These are phyloP conservation scores for Ceratobasidium sp. DNA, from an alignment of 1,284 basidiomycete species.

Conservation along the genomic window DNA sequence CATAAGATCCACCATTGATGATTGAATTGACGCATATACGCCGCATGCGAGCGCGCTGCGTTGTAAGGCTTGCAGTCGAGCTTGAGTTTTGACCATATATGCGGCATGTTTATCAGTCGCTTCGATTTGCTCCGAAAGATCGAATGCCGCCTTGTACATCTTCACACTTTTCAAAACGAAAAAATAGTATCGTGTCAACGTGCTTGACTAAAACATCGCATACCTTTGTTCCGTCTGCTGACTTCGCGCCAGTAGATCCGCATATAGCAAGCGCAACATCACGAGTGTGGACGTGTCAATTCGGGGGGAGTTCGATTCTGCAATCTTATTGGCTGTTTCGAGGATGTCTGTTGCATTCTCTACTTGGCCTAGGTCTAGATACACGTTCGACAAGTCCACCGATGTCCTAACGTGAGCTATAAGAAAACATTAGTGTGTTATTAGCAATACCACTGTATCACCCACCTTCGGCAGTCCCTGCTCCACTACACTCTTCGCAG, in stretches of 20 bases:
- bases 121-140: slow-evolving; percentile 54
- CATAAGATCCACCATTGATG: slow-evolving; percentile 67
- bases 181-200: neutral
- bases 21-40: slow-evolving; percentile 76
- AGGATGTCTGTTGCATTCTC: slow-evolving; percentile 73
- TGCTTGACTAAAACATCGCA: slow-evolving; percentile 17
- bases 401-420: slow-evolving; percentile 76
- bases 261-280: slow-evolving; percentile 73
- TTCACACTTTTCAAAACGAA: slow-evolving; percentile 28
- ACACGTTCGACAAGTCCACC: slow-evolving; percentile 80
- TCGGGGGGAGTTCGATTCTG: slow-evolving; percentile 57
- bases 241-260: slow-evolving; percentile 72
- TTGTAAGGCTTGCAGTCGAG: slow-evolving; percentile 72
- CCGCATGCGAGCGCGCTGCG: slow-evolving; percentile 77
- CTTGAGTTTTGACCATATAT: slow-evolving; percentile 69
- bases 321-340: slow-evolving; percentile 61
- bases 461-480: slow-evolving; percentile 67
- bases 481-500: slow-evolving; percentile 65
- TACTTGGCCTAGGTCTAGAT: slow-evolving; percentile 79
- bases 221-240: slow-evolving; percentile 77
- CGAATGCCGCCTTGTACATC: slow-evolving; percentile 42
- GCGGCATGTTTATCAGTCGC: slow-evolving; percentile 65
- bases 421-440: neutral
- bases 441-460: slow-evolving; percentile 17
- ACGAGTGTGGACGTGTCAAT: slow-evolving; percentile 60